Evolutionary conservation across 2,329 filamentous ascomycete species (phyloP), one percentile per base, ranked within the genome.

Genomic region (Ophiognomonia clavigignenti-juglandacearum): DNA sequence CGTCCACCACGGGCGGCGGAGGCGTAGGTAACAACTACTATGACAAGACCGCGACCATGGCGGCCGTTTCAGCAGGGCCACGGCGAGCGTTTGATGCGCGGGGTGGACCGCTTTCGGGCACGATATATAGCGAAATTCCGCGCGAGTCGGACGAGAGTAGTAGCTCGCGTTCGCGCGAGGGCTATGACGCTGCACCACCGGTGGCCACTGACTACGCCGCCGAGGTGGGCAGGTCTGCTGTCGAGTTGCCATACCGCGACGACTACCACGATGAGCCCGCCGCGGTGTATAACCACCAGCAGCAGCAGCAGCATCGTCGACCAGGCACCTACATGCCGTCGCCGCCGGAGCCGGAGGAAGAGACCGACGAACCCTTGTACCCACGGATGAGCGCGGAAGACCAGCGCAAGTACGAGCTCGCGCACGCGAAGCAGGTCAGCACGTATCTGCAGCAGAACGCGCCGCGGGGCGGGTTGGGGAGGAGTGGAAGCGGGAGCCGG

Each of bases 321-420:
- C n/a, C n/a, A n/a, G n/a, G n/a, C n/a, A n/a, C n/a, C n/a, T n/a
- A n/a, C n/a, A n/a, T n/a, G n/a, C n/a, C n/a, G n/a, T n/a, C n/a
- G n/a, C n/a, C n/a, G n/a, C n/a, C n/a, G n/a, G n/a, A n/a, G n/a
- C n/a, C n/a, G n/a, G n/a, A n/a, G n/a, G n/a, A n/a, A n/a, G n/a
- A n/a, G 39, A 3, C 20, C 39, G 31, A 24, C 6, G 10, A n/a
- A 29, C 3, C n/a, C 18, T n/a, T n/a, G 24, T 16, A 35, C 8
- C 86, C 78, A 57, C 80, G 92, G 58, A 87, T 95, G 79, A 80
- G 80, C 53, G 82, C 85, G 6, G 87, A 93, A 61, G 87, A 92
- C 59, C 78, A 81, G 29, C 77, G 76, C 53, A 86, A 88, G 59
- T 88, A 90, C 60, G 77, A 82, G 57, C 77, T 87, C 58, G 82